phyloP scores from a whole-genome alignment of 768 basidiomycete genomes.

The Mycena rosella region DNA sequence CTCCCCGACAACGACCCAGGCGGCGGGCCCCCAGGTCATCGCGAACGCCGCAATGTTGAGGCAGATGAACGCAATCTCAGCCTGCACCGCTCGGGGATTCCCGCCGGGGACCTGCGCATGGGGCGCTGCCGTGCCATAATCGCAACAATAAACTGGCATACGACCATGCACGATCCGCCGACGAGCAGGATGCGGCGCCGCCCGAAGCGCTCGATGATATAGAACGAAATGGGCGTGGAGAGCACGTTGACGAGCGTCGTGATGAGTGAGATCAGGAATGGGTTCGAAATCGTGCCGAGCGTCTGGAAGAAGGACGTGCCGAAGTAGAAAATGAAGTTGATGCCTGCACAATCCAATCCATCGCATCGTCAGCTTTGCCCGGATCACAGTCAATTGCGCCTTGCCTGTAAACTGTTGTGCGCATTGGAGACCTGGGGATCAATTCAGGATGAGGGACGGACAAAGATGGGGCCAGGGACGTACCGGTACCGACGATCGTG shows the following conservation, averaged over 20 bases:
- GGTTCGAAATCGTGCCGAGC: not conserved
- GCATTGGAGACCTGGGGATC: not conserved
- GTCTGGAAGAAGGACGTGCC: not conserved
- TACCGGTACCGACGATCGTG: not conserved
- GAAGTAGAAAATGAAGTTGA: not conserved
- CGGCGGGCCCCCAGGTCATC: not conserved
- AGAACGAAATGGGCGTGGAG: not conserved
- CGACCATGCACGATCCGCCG: not conserved
- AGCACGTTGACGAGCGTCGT: not conserved
- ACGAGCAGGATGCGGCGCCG: not conserved
- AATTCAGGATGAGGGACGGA: not conserved
- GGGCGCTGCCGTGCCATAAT: not conserved
- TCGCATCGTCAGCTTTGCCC: no score
- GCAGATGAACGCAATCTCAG: not conserved
- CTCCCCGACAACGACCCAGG: not conserved
- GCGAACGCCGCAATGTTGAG: not conserved
- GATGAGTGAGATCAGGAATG: not conserved
- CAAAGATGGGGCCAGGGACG: not conserved
- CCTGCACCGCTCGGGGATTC: not conserved
- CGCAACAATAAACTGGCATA: not conserved
- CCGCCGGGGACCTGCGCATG: not conserved
- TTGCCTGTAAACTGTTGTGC: not conserved
- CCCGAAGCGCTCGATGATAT: not conserved
- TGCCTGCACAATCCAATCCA: no score
- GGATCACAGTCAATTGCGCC: no score